Conservation (phyloP, 2,329 filamentous ascomycete genomes). For the Alternaria novae-zelandiae region DNA sequence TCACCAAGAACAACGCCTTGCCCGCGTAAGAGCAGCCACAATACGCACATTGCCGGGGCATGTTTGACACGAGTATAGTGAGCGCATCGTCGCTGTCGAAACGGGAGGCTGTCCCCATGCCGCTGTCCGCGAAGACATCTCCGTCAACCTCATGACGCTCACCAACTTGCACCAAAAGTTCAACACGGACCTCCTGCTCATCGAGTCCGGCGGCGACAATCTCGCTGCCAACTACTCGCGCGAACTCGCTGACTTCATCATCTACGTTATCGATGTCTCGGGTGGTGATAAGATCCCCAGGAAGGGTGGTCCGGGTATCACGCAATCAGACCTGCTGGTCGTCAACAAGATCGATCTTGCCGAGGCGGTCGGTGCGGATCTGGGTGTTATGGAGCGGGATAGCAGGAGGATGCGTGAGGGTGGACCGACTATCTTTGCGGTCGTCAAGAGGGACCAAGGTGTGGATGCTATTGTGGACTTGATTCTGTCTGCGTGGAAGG, state of each 20-base stretch:
- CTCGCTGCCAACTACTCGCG: conserved; percentile 95
- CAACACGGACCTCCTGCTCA: conserved; percentile 82
- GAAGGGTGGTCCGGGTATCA: conserved; percentile 96
- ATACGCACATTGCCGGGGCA: background rate
- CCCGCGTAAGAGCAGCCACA: conserved; percentile 59
- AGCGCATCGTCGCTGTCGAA: conserved; percentile 92
- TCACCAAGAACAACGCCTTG: conserved; percentile 84
- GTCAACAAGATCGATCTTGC: conserved; percentile 98
- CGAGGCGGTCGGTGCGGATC: conserved; percentile 85
- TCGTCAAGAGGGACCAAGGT: conserved; percentile 91
- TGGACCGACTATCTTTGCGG: conserved; percentile 92
- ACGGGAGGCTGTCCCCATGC: conserved; percentile 97
- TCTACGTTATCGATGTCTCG: conserved; percentile 97
- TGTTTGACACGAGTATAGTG: conserved; percentile 22
- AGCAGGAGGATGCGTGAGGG: conserved; percentile 93
- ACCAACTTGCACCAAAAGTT: conserved; percentile 86
- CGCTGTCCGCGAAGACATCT: conserved; percentile 96
- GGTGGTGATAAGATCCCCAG: conserved; percentile 96
- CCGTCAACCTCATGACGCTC: conserved; percentile 87
- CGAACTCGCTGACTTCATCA: conserved; percentile 95
- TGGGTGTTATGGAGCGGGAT: conserved; percentile 93
- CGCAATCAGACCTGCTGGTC: conserved; percentile 89
- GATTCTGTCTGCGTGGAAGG: conserved; percentile 91
- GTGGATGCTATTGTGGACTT: conserved; percentile 87
- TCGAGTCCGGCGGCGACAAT: conserved; percentile 96